A percentile compares a stretch with the other conserved stretches of the same genome.
phyloP scores from a whole-genome alignment of 2,329 filamentous ascomycete species.

The Aspergillus quadricinctus region DNA sequence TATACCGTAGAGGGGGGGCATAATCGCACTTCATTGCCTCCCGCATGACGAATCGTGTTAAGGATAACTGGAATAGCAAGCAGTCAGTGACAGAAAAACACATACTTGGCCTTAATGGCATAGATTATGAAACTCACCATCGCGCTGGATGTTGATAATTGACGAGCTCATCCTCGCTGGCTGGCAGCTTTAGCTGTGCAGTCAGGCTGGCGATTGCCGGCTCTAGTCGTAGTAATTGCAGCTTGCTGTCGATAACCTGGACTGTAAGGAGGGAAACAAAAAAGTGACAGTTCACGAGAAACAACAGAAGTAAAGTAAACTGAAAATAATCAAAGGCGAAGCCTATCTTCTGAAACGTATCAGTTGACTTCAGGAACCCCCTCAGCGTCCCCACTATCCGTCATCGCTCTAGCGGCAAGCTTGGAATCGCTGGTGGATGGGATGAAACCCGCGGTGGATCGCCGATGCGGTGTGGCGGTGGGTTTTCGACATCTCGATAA shows the following conservation, averaged over 20 bases:
- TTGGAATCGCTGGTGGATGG: neutral
- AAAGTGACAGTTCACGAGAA: neutral
- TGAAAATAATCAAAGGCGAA: slow-evolving; percentile 1
- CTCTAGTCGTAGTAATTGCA: neutral
- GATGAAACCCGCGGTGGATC: slow-evolving; percentile 4
- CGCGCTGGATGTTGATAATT: slow-evolving; percentile 77
- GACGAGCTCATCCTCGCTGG: slow-evolving; percentile 71
- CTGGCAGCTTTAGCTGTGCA: slow-evolving; percentile 27
- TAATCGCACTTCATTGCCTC: slow-evolving; percentile 67
- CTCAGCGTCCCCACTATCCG: slow-evolving; percentile 14
- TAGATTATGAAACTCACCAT: slow-evolving; percentile 50
- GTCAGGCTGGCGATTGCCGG: slow-evolving; percentile 9
- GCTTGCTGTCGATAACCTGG: neutral
- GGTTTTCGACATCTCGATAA: neutral
- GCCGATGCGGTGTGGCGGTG: slow-evolving; percentile 4
- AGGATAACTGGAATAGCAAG: slow-evolving; percentile 57
- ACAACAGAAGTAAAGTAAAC: neutral
- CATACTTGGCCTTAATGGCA: neutral
- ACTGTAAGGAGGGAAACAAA: neutral
- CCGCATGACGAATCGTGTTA: slow-evolving; percentile 70
- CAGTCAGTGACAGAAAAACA: slow-evolving; percentile 10
- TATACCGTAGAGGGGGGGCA: slow-evolving; percentile 19
- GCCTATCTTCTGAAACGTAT: slow-evolving; percentile 22
- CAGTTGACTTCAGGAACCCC: slow-evolving; percentile 9
- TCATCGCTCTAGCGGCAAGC: slow-evolving; percentile 1